Conservation (phyloP, 495 filamentous ascomycete genomes). For the Aspergillus ostianus region DNA sequence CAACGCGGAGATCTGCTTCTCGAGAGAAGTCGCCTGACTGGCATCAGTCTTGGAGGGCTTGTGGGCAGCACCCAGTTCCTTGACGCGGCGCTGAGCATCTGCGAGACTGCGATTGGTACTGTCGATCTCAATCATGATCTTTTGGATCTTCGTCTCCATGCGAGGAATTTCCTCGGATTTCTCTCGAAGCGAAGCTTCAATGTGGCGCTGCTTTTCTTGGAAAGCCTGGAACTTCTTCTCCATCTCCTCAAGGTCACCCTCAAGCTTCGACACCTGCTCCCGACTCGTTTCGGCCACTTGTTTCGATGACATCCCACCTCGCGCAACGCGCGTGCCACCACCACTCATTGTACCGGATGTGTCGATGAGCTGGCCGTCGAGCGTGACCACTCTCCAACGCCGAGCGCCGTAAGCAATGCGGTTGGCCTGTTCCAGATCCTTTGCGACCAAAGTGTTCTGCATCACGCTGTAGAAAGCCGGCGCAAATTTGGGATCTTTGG, state of each 20-base stretch:
- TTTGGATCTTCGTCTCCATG: conserved; percentile 87
- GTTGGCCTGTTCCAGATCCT: conserved; percentile 89
- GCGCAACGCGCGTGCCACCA: conserved; percentile 84
- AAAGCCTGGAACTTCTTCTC: conserved; percentile 79
- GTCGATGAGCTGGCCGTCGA: conserved; percentile 93
- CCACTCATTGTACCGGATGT: conserved; percentile 98
- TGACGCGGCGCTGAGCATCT: conserved; percentile 78
- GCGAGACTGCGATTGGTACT: conserved; percentile 79
- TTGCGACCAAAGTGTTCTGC: conserved; percentile 90
- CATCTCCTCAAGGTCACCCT: conserved; percentile 78
- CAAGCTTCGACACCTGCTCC: conserved; percentile 84
- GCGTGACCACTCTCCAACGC: conserved; percentile 93
- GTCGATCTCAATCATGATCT: conserved; percentile 84
- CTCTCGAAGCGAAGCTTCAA: conserved; percentile 69
- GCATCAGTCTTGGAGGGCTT: conserved; percentile 79
- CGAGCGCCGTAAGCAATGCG: conserved; percentile 91
- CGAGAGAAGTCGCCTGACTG: conserved; percentile 59
- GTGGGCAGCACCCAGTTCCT: conserved; percentile 77
- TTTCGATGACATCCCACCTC: conserved; percentile 93
- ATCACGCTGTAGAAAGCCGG: conserved; percentile 93
- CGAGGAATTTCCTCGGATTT: conserved; percentile 80
- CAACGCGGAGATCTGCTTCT: conserved; percentile 72
- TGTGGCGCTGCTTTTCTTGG: conserved; percentile 72
- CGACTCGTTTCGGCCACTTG: conserved; percentile 78
- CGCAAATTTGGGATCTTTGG: conserved; percentile 82